Conservation (phyloP, 371 early-diverging fungal species). For the Syncephalastrum monosporum region DNA sequence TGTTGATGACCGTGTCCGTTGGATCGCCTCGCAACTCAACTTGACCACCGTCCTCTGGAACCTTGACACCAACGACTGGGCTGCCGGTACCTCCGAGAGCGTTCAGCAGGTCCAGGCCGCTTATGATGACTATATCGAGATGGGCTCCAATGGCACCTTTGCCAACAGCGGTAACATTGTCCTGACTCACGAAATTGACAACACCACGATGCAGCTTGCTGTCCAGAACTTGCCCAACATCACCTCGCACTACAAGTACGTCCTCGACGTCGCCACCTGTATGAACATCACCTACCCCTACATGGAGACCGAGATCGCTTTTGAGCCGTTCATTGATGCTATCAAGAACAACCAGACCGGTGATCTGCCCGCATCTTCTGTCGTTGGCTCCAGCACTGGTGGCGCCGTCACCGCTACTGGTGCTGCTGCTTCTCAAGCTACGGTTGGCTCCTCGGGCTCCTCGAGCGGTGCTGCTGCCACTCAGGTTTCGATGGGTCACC, state of each 20-base stretch:
- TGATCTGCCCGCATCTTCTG: slow-evolving; percentile 5
- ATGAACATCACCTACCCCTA: slow-evolving; percentile 47
- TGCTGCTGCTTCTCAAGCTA: slow-evolving; percentile 9
- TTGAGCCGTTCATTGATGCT: slow-evolving; percentile 26
- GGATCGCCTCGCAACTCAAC: slow-evolving; percentile 44
- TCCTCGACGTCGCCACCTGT: slow-evolving; percentile 47
- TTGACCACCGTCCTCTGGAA: slow-evolving; percentile 47
- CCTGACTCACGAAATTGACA: slow-evolving; percentile 45
- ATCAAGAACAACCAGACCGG: slow-evolving; percentile 11
- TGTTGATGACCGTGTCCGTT: slow-evolving; percentile 52
- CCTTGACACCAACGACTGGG: slow-evolving; percentile 42
- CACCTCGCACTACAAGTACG: slow-evolving; percentile 34
- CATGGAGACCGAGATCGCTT: slow-evolving; percentile 30
- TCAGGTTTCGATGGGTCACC: not conserved
- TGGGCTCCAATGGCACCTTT: slow-evolving; percentile 43
- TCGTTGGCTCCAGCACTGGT: slow-evolving; percentile 4
- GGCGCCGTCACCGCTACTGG: slow-evolving; percentile 16
- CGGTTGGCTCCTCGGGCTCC: not conserved
- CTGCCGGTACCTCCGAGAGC: slow-evolving; percentile 26
- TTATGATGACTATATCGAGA: slow-evolving; percentile 33
- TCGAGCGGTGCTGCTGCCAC: slow-evolving; percentile 3
- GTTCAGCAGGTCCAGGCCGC: slow-evolving; percentile 14
- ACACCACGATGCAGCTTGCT: slow-evolving; percentile 42
- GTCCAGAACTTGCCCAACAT: slow-evolving; percentile 39
- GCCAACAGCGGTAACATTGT: slow-evolving; percentile 36